Evolutionary conservation across 345 rosid genomes (phyloP).

Genomic region (Arabidopsis arenosa): DNA sequence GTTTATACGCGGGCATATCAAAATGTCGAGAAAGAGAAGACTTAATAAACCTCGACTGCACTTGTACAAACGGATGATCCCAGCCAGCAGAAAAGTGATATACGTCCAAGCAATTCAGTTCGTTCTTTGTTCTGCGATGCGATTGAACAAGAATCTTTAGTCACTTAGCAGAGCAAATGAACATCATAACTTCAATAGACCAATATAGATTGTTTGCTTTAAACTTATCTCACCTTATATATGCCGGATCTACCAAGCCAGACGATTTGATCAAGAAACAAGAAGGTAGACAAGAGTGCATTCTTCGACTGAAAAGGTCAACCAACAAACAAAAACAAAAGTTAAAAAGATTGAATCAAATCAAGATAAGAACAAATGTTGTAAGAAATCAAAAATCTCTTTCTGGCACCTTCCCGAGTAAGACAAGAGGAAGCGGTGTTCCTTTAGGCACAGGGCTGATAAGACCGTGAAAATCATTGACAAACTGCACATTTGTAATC

Average conservation of each 20-base stretch:
- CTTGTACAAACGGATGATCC: slow-evolving; percentile 82
- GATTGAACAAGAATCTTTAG: slow-evolving; percentile 10
- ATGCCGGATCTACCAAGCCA: slow-evolving; percentile 97
- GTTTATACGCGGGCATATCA: not conserved
- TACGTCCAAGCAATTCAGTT: slow-evolving; percentile 75
- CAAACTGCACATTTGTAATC: slow-evolving; percentile 59
- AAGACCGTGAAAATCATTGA: slow-evolving; percentile 86
- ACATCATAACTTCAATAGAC: not conserved
- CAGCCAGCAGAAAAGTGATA: slow-evolving; percentile 90
- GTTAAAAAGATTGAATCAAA: slow-evolving; percentile 2
- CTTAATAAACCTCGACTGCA: slow-evolving; percentile 78
- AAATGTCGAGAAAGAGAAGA: slow-evolving; percentile 10
- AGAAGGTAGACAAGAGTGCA: slow-evolving; percentile 83
- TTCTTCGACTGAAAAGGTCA: slow-evolving; percentile 75
- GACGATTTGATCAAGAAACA: slow-evolving; percentile 95
- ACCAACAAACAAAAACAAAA: slow-evolving; percentile 25
- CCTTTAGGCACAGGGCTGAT: slow-evolving; percentile 89
- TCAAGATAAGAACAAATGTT: slow-evolving; percentile 5
- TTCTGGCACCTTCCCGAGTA: slow-evolving; percentile 78
- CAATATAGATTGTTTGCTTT: slow-evolving; percentile 7
- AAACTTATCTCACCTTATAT: slow-evolving; percentile 66
- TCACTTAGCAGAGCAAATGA: slow-evolving; percentile 15
- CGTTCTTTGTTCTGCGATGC: slow-evolving; percentile 78
- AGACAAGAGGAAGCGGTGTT: slow-evolving; percentile 86
- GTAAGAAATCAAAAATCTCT: not conserved